Conservation (phyloP, 2,329 filamentous ascomycete species). For the Trichoderma afroharzianum region DNA sequence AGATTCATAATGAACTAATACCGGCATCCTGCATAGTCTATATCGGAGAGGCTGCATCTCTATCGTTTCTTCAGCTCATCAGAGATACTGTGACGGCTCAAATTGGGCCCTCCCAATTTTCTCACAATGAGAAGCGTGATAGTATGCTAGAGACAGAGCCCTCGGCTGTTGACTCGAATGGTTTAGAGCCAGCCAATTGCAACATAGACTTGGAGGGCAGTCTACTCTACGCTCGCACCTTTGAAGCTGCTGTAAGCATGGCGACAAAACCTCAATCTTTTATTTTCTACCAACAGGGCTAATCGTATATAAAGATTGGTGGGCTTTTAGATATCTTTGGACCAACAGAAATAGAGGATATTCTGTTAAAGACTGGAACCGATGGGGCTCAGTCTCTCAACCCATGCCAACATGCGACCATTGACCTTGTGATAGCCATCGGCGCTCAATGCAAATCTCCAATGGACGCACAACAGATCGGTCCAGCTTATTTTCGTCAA, state of each 20-base stretch:
- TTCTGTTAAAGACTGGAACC: constrained; percentile 19
- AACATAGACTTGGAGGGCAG: constrained; percentile 22
- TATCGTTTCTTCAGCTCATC: constrained; percentile 55
- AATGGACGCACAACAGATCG: constrained; percentile 27
- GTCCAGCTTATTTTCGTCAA: constrained; percentile 42
- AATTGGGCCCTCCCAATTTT: constrained; percentile 53
- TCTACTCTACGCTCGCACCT: constrained; percentile 19
- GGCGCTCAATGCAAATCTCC: constrained; percentile 44
- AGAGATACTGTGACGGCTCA: constrained; percentile 45
- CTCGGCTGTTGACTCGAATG: constrained; percentile 14
- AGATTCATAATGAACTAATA: neutral
- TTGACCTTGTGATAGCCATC: constrained; percentile 48
- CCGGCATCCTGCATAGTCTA: constrained; percentile 35
- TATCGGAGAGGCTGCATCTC: constrained; percentile 47
- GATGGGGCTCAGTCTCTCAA: constrained; percentile 12
- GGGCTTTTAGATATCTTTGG: constrained; percentile 34
- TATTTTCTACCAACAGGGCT: neutral
- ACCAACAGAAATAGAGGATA: constrained; percentile 26
- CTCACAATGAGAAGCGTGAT: constrained; percentile 47
- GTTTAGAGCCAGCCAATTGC: neutral
- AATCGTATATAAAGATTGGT: constrained; percentile 27
- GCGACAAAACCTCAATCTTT: neutral
- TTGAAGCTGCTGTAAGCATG: constrained; percentile 23
- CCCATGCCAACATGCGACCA: constrained; percentile 14
- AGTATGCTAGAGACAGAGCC: constrained; percentile 50